Evolutionary conservation across 495 filamentous ascomycete species (phyloP).

Genomic region (Filosporella fistucella): DNA sequence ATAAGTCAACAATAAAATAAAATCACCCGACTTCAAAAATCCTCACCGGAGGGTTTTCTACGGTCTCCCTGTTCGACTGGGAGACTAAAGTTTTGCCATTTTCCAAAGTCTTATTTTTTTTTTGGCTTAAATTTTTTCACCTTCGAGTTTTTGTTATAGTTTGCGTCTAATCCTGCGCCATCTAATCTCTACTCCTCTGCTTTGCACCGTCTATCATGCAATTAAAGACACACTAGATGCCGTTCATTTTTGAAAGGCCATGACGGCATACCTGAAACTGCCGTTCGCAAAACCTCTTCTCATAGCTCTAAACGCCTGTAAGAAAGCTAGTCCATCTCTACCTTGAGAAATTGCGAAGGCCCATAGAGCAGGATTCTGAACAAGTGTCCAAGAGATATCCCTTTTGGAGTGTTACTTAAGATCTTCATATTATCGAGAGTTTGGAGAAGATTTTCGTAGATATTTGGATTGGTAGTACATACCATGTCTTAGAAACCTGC

Average conservation of each 20-base stretch:
- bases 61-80: no score
- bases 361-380: slow-evolving; percentile 52
- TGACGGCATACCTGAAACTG: slow-evolving; percentile 52
- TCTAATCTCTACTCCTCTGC: no score
- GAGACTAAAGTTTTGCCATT: no score
- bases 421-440: background rate
- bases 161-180: no score
- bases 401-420: slow-evolving; percentile 23
- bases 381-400: slow-evolving; percentile 56
- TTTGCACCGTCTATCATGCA: no score
- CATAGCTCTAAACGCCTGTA: slow-evolving; percentile 57
- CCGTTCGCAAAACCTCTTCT: slow-evolving; percentile 52
- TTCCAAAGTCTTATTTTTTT: no score
- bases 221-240: no score
- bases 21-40: no score
- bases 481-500: slow-evolving; percentile 55
- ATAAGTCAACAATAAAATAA: no score
- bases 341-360: slow-evolving; percentile 53
- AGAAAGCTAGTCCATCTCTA: slow-evolving; percentile 50
- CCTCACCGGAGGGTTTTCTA: no score
- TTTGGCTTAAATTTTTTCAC: no score
- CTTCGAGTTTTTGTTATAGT: no score
- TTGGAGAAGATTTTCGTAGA: background rate
- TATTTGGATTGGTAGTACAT: slow-evolving; percentile 23
- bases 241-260: slow-evolving; percentile 44